Percentiles rank a stretch among this genome's conserved stretches.
These are phyloP conservation scores for Fusarium compactum DNA, from an alignment of 2,329 filamentous ascomycete genomes.

Conservation along the genomic window DNA sequence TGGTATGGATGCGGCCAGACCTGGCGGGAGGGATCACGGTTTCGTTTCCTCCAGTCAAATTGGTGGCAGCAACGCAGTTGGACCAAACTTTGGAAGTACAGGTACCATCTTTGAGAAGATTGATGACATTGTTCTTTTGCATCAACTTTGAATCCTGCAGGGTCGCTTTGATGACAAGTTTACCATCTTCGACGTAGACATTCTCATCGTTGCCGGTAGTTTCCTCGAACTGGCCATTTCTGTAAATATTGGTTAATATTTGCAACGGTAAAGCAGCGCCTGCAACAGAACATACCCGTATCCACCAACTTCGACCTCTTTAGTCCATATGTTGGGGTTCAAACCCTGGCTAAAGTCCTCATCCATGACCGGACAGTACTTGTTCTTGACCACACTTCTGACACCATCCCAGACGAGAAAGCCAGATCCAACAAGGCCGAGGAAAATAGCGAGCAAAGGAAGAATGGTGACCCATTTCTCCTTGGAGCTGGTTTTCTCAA, in stretches of 20 bases:
- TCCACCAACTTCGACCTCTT: conserved; percentile 80
- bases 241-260: conserved; percentile 46
- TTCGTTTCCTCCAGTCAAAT: conserved; percentile 75
- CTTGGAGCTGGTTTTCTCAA: conserved; percentile 77
- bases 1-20: conserved; percentile 83
- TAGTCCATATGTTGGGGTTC: conserved; percentile 74
- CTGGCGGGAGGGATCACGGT: conserved; percentile 82
- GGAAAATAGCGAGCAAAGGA: conserved; percentile 75
- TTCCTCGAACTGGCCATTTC: conserved; percentile 85
- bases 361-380: conserved; percentile 75
- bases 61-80: conserved; percentile 77
- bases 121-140: conserved; percentile 73
- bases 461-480: conserved; percentile 91
- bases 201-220: conserved; percentile 81
- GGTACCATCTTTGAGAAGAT: conserved; percentile 73
- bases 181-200: conserved; percentile 76
- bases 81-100: conserved; percentile 72
- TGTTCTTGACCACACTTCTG: conserved; percentile 77
- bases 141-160: conserved; percentile 77
- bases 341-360: conserved; percentile 73
- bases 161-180: conserved; percentile 81
- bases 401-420: conserved; percentile 83
- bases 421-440: conserved; percentile 76
- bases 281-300: conserved; percentile 71
- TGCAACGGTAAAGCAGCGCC: no score